Conservation (phyloP, 2,329 filamentous ascomycete species). For the Paramyrothecium sp. region DNA sequence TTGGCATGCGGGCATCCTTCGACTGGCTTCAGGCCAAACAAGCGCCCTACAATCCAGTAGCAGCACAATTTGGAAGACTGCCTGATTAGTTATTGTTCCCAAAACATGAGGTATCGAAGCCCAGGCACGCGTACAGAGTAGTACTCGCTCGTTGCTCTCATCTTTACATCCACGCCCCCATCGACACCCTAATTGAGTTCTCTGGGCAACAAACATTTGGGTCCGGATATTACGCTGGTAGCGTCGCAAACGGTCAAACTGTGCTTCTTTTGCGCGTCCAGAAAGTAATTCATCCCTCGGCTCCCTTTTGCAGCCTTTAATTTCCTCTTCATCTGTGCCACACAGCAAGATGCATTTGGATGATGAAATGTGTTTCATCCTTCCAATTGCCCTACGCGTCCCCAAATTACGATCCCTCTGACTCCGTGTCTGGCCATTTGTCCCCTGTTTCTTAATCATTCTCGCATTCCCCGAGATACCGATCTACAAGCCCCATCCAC, state of each 20-base stretch:
- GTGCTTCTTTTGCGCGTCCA: background rate
- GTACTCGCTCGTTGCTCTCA: too few species aligned
- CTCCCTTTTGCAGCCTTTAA: background rate
- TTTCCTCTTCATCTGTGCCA: background rate
- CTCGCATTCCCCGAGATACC: background rate
- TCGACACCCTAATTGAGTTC: too few species aligned
- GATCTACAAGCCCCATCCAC: background rate
- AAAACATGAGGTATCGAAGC: too few species aligned
- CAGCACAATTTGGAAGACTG: too few species aligned
- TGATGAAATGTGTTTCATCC: background rate
- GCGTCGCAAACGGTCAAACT: background rate
- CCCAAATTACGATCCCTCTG: background rate
- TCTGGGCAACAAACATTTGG: too few species aligned
- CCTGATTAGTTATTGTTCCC: too few species aligned
- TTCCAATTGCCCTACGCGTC: background rate
- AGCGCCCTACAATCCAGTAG: too few species aligned
- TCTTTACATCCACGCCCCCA: too few species aligned
- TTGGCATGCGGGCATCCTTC: background rate
- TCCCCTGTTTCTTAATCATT: background rate
- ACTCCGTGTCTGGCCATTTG: background rate
- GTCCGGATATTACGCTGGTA: too few species aligned
- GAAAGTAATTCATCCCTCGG: background rate
- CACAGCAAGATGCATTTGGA: background rate
- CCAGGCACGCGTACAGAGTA: too few species aligned
- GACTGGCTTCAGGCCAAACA: too few species aligned